A percentile compares a stretch with the other conserved stretches of the same genome.
Conservation (phyloP, 305 asterid genomes). For the Fraxinus velutina region DNA sequence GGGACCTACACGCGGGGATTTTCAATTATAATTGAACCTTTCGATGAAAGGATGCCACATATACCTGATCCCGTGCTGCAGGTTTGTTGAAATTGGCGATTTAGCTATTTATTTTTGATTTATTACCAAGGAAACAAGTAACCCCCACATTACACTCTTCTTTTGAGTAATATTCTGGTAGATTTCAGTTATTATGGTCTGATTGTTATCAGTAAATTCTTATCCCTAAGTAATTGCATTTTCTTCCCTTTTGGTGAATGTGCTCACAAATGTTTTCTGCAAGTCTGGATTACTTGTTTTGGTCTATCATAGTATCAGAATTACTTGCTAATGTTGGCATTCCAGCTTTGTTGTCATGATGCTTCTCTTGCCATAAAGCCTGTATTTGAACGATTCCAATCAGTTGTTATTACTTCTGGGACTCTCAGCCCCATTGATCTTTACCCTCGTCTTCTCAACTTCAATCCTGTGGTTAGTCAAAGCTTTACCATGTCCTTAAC, state of each 20-base stretch:
- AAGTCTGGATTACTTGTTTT: not conserved
- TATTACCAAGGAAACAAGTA: constrained; percentile 4
- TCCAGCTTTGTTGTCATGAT: constrained; percentile 96
- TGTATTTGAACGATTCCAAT: constrained; percentile 92
- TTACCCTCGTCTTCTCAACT: constrained; percentile 92
- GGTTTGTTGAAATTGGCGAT: constrained; percentile 39
- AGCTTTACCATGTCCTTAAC: constrained; percentile 97
- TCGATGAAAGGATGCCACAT: constrained; percentile 97
- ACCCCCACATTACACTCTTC: not conserved
- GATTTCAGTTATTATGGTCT: not conserved
- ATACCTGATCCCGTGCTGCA: constrained; percentile 97
- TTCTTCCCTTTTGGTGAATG: not conserved
- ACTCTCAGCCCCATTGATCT: constrained; percentile 97
- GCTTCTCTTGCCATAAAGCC: constrained; percentile 99
- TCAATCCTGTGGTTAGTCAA: constrained; percentile 90
- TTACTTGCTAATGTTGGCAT: constrained; percentile 25
- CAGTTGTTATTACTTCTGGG: constrained; percentile 96
- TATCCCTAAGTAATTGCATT: not conserved
- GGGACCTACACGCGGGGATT: constrained; percentile 93
- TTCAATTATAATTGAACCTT: constrained; percentile 91
- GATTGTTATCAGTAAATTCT: not conserved
- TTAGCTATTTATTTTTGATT: not conserved
- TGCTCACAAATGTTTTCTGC: not conserved
- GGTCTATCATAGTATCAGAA: not conserved
- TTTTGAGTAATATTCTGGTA: not conserved